These are phyloP conservation scores for Brassica napus DNA, from an alignment of 345 rosid species.

Conservation along the genomic window Da-Ae NC_063446.1:40398501-40399000, in stretches of 20 bases:
- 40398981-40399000: constrained; percentile 9
- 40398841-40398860: constrained; percentile 16
- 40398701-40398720: not conserved
- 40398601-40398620: not conserved
- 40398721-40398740: not conserved
- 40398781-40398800: not conserved
- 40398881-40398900: constrained; percentile 29
- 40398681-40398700: constrained; percentile 1
- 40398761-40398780: not conserved
- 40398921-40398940: constrained; percentile 42
- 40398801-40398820: not conserved
- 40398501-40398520: not conserved
- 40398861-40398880: constrained; percentile 30
- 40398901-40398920: constrained; percentile 30
- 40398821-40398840: constrained; percentile 24
- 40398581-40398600: not conserved
- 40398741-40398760: not conserved
- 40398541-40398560: not conserved
- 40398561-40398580: not conserved
- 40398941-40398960: constrained; percentile 39
- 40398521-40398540: not conserved
- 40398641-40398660: not conserved
- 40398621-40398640: not conserved
- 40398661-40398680: not conserved
- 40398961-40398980: constrained; percentile 35